Conservation (phyloP, 805 yeast genomes). For the Nakazawaea wyomingensis region DNA sequence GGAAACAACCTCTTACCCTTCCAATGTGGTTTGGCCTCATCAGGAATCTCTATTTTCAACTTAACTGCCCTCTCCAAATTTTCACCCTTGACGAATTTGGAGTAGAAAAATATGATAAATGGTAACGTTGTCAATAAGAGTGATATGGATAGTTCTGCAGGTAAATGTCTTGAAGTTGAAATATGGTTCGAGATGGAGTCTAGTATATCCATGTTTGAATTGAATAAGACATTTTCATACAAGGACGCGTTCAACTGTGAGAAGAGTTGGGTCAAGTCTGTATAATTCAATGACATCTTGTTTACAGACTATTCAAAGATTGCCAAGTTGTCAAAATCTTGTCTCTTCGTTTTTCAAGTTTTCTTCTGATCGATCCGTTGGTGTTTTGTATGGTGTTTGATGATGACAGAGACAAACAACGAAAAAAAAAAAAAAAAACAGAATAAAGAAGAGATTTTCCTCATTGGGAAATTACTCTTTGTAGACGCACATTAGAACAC, state of each 20-base stretch:
- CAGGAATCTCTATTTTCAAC: conserved; percentile 57
- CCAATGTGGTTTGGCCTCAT: conserved; percentile 85
- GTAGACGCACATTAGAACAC: no score
- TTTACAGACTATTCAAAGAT: no score
- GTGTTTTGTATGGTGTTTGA: no score
- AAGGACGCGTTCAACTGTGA: conserved; percentile 8
- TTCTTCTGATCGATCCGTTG: no score
- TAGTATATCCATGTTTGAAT: conserved; percentile 8
- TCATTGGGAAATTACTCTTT: neutral
- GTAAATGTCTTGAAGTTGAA: conserved; percentile 9
- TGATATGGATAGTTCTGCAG: conserved; percentile 19
- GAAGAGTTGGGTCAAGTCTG: conserved; percentile 3
- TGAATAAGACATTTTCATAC: conserved; percentile 2
- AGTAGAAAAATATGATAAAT: conserved; percentile 13
- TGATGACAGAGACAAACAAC: no score
- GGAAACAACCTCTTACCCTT: conserved; percentile 77
- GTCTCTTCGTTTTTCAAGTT: no score
- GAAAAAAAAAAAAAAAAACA: no score
- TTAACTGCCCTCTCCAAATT: conserved; percentile 31
- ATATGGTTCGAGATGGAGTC: conserved; percentile 13
- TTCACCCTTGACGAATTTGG: conserved; percentile 12
- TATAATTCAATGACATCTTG: conserved; percentile 8
- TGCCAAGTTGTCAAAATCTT: no score
- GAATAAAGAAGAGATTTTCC: neutral
- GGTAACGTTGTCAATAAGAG: conserved; percentile 19